Evolutionary conservation across 306 rosid genomes (phyloP), one percentile per base, ranked within the genome.

Genomic region (Carpinus viminea): DNA sequence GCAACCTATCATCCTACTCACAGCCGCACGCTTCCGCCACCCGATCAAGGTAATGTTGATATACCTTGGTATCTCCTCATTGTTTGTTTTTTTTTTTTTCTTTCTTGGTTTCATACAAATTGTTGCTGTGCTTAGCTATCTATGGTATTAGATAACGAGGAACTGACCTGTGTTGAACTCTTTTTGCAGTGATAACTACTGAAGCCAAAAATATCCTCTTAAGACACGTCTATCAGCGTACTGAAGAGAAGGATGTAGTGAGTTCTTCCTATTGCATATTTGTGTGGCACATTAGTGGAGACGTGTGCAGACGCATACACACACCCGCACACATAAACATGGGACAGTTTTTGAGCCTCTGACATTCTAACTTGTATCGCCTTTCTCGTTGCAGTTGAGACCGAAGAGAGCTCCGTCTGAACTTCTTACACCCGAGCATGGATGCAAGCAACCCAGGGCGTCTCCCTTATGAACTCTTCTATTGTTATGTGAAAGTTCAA

Each of bases 1-100:
- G 78, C 88, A 57, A 91, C 97, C 84, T 92, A 94, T 87, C 91
- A 89, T 79, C 91, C 97, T 50, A 94, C 97, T 56, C 97, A 94
- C 84, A 81, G 43, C 87, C 80, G 87, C 82, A 86, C 95, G 17
- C 84, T 87, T 88, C 97, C 97, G 7, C 95, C 97, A 41, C 90
- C 97, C 47, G 95, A 94, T 89, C 98, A 94, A 89, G 97, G 97
- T 92, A 88, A 64, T 52, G 38, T 51, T 65, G 41, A 61, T 9
- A 61, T 9, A 52, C 73, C 9, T 68, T 76, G 28, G 41, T 45
- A 17, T 61, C 72, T 45, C 78, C 55, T 8, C 1, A 12, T 46
- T 53, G 4, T 64, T 70, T 20, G 46, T 48, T 10, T 61, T 0
- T 24, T 24, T 24, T 64, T 57, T 26, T 36, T 31, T 31, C 2